These are phyloP conservation scores for Plasmodium blacklocki DNA, from an alignment of 169 alveolate species.

Conservation along the genomic window DNA sequence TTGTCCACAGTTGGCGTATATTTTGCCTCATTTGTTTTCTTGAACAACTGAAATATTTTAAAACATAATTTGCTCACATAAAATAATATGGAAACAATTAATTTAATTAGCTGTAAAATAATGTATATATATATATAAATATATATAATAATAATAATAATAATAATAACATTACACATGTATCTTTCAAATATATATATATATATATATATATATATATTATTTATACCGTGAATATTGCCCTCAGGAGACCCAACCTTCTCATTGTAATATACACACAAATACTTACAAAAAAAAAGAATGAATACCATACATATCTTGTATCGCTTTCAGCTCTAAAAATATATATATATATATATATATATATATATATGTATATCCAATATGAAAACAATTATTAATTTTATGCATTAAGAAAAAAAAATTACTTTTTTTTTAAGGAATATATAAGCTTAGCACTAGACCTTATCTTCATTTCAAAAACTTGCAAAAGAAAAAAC, in stretches of 20 bases:
- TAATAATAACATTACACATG: neutral
- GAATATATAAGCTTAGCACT: conserved; percentile 64
- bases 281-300: conserved; percentile 59
- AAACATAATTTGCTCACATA: conserved; percentile 10
- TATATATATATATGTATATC: neutral
- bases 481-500: conserved; percentile 18
- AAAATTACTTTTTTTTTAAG: conserved; percentile 44
- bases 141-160: neutral
- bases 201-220: neutral
- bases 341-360: neutral
- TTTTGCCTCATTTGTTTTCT: neutral
- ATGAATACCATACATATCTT: conserved; percentile 71
- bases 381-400: too few relatives aligned
- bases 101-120: conserved; percentile 27
- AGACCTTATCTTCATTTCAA: conserved; percentile 49
- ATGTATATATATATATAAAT: conserved; percentile 4
- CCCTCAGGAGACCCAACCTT: conserved; percentile 68
- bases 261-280: conserved; percentile 49
- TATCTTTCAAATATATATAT: neutral
- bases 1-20: neutral
- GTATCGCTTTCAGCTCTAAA: conserved; percentile 57
- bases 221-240: conserved; percentile 33
- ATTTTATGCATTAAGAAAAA: neutral
- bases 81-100: conserved; percentile 19
- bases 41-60: conserved; percentile 12